Evolutionary conservation across 2,329 filamentous ascomycete species (phyloP), one percentile per base, ranked within the genome.

Genomic region (Sphaerulina musiva): DNA sequence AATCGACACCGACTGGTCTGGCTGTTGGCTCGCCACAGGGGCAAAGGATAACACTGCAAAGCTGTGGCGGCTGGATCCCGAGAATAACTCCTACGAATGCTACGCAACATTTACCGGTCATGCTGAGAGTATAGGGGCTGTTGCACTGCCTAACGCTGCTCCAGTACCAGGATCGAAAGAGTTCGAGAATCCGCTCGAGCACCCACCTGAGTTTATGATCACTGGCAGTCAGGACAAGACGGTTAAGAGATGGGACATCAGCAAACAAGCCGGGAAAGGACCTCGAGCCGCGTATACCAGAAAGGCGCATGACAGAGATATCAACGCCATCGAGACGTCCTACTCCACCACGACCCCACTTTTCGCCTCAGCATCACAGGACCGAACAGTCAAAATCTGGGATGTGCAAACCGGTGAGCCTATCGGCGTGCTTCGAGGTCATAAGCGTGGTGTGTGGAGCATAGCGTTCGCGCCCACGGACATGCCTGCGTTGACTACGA

Each of bases 291-390:
- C 84, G 4, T 98, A 88, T 70, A 97, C 93, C 1, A 82, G 93
- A 53, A 95, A 96, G 71, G 93, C 93, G 1, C 93, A 98, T 72
- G 93, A 98, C 68, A 98, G 98, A 69, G 93, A 98, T 62, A 98
- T 98, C 72, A 98, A 98, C 65, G 90, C 93, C 2, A 81, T 98
- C 48, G 89, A 95, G 60, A 79, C 93, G 9, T 69, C 68, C 6
- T 63, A 65, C 50, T 88, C 90, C 59, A 80, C 83, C 20, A 78
- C 80, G 1, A 82, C 82, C 4, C 81, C 84, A n/a, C 73, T 96
- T 1, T 97, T 98, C 67, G 95, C 92, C 2, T 96, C 93, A 1
- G 92, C 93, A 31, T 97, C 92, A 4, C 93, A 98, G 72, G 93
- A 98, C 70, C 88, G 90, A 62, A 95, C 89, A 0, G 90, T 97